Base-by-base conservation (phyloP, 371 early-diverging fungal genomes). In the Mucor irregularis region DNA sequence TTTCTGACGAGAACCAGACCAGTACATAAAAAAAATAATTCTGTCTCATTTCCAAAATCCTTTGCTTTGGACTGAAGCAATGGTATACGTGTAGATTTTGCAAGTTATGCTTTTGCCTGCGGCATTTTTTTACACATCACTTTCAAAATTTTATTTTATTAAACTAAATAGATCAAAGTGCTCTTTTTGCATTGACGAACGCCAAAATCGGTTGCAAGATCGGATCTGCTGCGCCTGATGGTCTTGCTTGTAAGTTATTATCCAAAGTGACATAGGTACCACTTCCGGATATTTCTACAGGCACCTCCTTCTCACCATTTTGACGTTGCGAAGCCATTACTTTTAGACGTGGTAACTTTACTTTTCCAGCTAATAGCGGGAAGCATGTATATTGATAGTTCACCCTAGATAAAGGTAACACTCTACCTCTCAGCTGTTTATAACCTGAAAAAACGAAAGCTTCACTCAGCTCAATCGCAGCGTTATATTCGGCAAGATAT, bases 371-470 rank as follows among this genome's bases (percentile, higher is more conserved):
- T 13, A 61, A 53, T 17, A 83, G 53, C 0, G 85, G 81, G 40
- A 71, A 71, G 37, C 73, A 78, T 11, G 69, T 76, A 40, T 70
- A 77, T n/a, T 67, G 42, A 50, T 78, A 73, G 1, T 40, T 52
- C 0, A 31, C 47, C 43, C 61, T 62, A 3, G 71, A 69, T 9
- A 77, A 45, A 13, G 91, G 91, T 4, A 90, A 68, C 0, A 90
- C 58, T 19, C 76, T 79, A 31, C 82, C 64, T 24, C 73, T 68
- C 17, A 78, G 49, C 33, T 82, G 83, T 64, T 89, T 90, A 35
- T 76, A 77, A 10, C 91, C 91, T 14, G 85, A 73, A 63, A 85
- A 89, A 1, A 88, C 88, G 71, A 89, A 88, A 29, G 83, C 85
- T 9, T 90, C 91, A 21, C 86, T 77, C 0, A 84, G 61, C 46